Conservation (phyloP, 2,329 filamentous ascomycete species). For the Neonectria magnoliae region DNA sequence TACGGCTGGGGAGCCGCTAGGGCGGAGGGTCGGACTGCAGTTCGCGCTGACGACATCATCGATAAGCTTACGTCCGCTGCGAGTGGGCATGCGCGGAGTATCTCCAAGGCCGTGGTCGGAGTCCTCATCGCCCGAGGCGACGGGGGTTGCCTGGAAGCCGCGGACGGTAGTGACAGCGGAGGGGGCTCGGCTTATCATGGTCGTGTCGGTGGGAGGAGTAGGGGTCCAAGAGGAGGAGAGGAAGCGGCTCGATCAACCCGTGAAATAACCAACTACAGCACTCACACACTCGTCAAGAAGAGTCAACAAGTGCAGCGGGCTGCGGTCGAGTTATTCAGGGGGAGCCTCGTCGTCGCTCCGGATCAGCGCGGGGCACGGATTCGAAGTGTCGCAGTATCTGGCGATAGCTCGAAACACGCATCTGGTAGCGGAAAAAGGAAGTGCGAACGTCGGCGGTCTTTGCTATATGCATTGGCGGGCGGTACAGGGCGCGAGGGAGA, state of each 20-base stretch:
- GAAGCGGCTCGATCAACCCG: constrained; percentile 30
- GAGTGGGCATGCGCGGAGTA: constrained; percentile 50
- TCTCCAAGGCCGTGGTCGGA: constrained; percentile 59
- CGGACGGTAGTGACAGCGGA: constrained; percentile 65
- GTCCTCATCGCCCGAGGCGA: constrained; percentile 67
- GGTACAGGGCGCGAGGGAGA: constrained; percentile 30
- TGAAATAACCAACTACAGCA: constrained; percentile 29
- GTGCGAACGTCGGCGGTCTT: constrained; percentile 54
- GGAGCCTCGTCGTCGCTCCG: constrained; percentile 67
- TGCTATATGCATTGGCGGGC: constrained; percentile 66
- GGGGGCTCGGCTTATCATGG: constrained; percentile 59
- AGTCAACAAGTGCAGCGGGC: constrained; percentile 30
- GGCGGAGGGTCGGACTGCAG: constrained; percentile 69
- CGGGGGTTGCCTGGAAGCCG: constrained; percentile 65
- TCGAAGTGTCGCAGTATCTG: constrained; percentile 60
- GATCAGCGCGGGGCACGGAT: constrained; percentile 65
- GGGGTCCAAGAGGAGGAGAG: neutral
- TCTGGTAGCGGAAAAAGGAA: constrained; percentile 66
- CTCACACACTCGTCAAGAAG: constrained; percentile 28
- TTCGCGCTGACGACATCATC: constrained; percentile 70
- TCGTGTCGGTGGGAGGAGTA: constrained; percentile 30
- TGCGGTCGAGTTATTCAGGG: constrained; percentile 47
- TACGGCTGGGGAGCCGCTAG: constrained; percentile 61
- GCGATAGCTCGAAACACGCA: constrained; percentile 63
- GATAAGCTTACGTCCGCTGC: constrained; percentile 55